A percentile compares a stretch with the other conserved stretches of the same genome.
Evolutionary conservation across 2,329 filamentous ascomycete genomes (phyloP).

Genomic region (Gaeumannomyces tritici): DNA sequence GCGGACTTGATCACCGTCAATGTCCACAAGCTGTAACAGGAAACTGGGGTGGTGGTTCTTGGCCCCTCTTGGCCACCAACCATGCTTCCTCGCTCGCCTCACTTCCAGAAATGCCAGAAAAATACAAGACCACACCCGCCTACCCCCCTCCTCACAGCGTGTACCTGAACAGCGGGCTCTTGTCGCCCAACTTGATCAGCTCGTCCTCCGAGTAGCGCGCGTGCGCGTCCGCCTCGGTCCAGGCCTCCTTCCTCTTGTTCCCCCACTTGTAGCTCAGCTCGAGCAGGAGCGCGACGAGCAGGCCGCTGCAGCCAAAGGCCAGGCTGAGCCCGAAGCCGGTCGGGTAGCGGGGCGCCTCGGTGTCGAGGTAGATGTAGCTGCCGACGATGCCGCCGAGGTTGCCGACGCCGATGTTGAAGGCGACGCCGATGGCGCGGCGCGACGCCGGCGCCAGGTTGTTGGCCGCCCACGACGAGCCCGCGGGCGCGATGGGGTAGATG

Average conservation of each 20-base stretch:
- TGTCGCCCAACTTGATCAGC: slow-evolving; percentile 21
- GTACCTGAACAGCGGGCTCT: slow-evolving; percentile 20
- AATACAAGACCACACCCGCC: too few relatives aligned
- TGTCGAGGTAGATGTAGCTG: slow-evolving; percentile 22
- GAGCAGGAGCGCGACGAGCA: slow-evolving; percentile 8
- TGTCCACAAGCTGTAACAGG: not conserved
- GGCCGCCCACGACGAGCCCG: slow-evolving; percentile 4
- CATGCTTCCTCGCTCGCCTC: too few relatives aligned
- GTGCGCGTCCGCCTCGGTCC: slow-evolving; percentile 16
- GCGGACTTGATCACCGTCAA: not conserved
- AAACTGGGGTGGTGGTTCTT: not conserved
- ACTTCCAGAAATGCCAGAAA: too few relatives aligned
- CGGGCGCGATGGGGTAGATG: slow-evolving; percentile 5
- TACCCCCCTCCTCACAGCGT: too few relatives aligned
- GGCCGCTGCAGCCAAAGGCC: slow-evolving; percentile 2
- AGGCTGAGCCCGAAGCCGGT: slow-evolving; percentile 23
- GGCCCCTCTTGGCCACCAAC: not conserved
- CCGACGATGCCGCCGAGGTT: slow-evolving; percentile 38
- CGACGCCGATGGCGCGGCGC: too few relatives aligned
- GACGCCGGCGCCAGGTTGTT: slow-evolving; percentile 1
- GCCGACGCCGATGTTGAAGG: slow-evolving; percentile 53
- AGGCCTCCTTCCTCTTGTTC: slow-evolving; percentile 16
- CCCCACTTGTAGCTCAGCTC: slow-evolving; percentile 14
- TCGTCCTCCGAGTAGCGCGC: slow-evolving; percentile 19
- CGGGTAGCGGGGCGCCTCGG: slow-evolving; percentile 22